Evolutionary conservation across 2,329 filamentous ascomycete species (phyloP).

Genomic region (Ilyonectria destructans): DNA sequence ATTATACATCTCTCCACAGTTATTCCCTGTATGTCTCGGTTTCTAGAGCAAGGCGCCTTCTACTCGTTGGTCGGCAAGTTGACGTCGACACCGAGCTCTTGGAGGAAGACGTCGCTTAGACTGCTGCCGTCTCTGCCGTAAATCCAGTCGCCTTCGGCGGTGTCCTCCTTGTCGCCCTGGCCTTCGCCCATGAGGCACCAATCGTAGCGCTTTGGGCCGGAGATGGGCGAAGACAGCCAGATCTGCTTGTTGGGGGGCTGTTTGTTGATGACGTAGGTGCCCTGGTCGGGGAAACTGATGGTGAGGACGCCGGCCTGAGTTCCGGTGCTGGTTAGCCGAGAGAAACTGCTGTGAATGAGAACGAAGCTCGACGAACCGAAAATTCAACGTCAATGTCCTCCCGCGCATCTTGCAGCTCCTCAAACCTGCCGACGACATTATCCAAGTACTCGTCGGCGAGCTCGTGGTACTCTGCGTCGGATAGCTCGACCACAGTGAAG

Average conservation of each 20-base stretch:
- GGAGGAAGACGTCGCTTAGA: conserved; percentile 79
- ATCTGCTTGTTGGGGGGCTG: conserved; percentile 98
- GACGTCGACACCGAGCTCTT: conserved; percentile 82
- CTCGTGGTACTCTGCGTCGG: conserved; percentile 82
- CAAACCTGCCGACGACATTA: conserved; percentile 71
- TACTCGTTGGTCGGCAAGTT: conserved; percentile 50
- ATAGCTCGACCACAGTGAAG: conserved; percentile 74
- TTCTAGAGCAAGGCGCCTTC: conserved; percentile 16
- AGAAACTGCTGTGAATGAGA: background rate
- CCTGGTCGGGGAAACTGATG: conserved; percentile 77
- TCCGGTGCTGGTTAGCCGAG: conserved; percentile 33
- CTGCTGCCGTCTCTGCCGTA: conserved; percentile 88
- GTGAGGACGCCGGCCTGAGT: conserved; percentile 87
- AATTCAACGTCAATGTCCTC: conserved; percentile 92
- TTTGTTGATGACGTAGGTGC: conserved; percentile 97
- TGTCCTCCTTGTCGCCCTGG: conserved; percentile 83
- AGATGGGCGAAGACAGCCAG: conserved; percentile 93
- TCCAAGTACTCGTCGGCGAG: conserved; percentile 84
- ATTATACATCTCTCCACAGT: conserved; percentile 23
- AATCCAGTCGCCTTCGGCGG: conserved; percentile 84
- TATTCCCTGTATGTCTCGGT: background rate
- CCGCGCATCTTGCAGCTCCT: conserved; percentile 80
- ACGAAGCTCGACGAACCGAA: conserved; percentile 72
- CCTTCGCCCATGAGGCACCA: conserved; percentile 84
- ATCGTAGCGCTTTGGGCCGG: conserved; percentile 94